Evolutionary conservation across 2,329 filamentous ascomycete genomes (phyloP), one percentile per base, ranked within the genome.

Genomic region (Xylariomycetidae sp.): DNA sequence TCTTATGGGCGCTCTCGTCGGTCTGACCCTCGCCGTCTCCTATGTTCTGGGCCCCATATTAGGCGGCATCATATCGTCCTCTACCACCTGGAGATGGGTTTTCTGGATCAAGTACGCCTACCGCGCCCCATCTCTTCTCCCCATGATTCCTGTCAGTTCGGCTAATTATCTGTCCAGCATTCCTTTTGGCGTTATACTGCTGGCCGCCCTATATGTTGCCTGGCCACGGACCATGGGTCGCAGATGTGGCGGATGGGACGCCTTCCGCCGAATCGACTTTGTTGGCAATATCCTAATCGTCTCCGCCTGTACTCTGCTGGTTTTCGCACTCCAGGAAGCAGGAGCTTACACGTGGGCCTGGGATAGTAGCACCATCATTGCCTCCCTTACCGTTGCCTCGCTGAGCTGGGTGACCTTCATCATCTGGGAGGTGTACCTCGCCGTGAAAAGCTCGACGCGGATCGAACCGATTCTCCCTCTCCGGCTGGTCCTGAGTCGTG

Each of bases 41-140:
- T 76, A 76, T 42, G 65, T 79, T 4, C 58, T 79, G 1, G 76
- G 76, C 0, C 74, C 76, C 1, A 52, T 79, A 3, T 54, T 79
- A 4, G 76, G 75, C 4, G 76, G 75, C 2, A 57, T 66, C 3
- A 70, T 80, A 15, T 67, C 72, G 1, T 61, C 69, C n/a, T 55
- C 63, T 2, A 64, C 65, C 13, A 64, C 61, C 26, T 80, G 76
- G 76, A 62, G 70, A 31, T 76, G 73, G 61, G 63, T 79, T 24
- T 79, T 79, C 51, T 72, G 72, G 52, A 70, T 79, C 51, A 80
- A 80, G 73, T 77, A 55, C 28, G 66, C 44, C 31, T 7, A 13
- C 9, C 20, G 18, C 15, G 20, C 6, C 12, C n/a, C n/a, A n/a
- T n/a, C 18, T 8, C 6, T 14, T 5, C 17, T 19, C 26, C n/a